A percentile compares a stretch with the other conserved stretches of the same genome.
Evolutionary conservation across 140 eudicot species (phyloP).

Genomic region (Flaveria floridana): DNA sequence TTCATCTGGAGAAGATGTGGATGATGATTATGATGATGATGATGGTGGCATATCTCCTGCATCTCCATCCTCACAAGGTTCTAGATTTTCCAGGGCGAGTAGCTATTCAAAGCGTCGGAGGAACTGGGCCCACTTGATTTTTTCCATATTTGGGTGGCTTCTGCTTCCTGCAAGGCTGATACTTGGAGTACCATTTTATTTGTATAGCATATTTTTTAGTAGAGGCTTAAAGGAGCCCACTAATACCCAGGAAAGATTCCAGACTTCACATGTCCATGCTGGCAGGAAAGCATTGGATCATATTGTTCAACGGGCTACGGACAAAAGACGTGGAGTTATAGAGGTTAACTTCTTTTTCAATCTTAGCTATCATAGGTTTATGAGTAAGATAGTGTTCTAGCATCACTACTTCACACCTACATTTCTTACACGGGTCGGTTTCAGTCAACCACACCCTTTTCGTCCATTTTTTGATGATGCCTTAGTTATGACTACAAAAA

Average conservation of each 20-base stretch:
- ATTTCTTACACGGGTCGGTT: not conserved
- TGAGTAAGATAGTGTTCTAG: slow-evolving; percentile 11
- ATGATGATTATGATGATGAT: slow-evolving; percentile 30
- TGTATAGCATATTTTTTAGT: slow-evolving; percentile 37
- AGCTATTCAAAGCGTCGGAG: slow-evolving; percentile 49
- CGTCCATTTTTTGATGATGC: not conserved
- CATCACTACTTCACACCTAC: not conserved
- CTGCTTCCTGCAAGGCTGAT: slow-evolving; percentile 68
- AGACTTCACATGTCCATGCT: slow-evolving; percentile 36
- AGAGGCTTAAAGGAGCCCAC: slow-evolving; percentile 42
- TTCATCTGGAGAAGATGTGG: slow-evolving; percentile 75
- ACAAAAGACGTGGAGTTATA: slow-evolving; percentile 87
- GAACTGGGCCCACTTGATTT: slow-evolving; percentile 44
- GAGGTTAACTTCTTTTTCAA: slow-evolving; percentile 56
- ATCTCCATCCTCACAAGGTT: slow-evolving; percentile 75
- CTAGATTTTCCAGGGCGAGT: slow-evolving; percentile 67
- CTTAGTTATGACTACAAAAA: not conserved
- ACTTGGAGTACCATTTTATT: slow-evolving; percentile 52
- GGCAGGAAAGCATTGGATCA: slow-evolving; percentile 62
- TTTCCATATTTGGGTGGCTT: slow-evolving; percentile 55
- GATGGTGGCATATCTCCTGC: slow-evolving; percentile 55
- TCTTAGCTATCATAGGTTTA: slow-evolving; percentile 12
- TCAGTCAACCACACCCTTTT: not conserved
- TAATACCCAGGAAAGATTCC: slow-evolving; percentile 27
- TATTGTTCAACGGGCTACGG: slow-evolving; percentile 79